These are phyloP conservation scores for Ballota nigra DNA, from an alignment of 257 asterid genomes.

Conservation along the genomic window DNA sequence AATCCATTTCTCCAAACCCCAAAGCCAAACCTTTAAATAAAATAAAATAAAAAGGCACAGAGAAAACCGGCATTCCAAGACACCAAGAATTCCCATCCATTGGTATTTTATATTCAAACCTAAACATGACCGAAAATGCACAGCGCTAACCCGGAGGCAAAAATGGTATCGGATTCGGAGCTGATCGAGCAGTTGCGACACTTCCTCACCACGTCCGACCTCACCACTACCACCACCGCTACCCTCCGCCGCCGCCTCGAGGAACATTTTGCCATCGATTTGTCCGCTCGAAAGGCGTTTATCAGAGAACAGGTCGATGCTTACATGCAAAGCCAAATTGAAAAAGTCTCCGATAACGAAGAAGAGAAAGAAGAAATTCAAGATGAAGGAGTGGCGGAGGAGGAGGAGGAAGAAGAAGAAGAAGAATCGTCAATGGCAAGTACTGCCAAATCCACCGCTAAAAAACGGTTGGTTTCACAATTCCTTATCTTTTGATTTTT, in stretches of 20 bases:
- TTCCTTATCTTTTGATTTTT: not conserved
- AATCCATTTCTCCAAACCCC: conserved; percentile 7
- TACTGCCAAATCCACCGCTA: conserved; percentile 29
- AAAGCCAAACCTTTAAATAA: not conserved
- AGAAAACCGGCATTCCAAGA: conserved; percentile 26
- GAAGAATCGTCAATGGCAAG: conserved; percentile 32
- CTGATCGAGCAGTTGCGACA: conserved; percentile 65
- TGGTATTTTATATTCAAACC: conserved; percentile 34
- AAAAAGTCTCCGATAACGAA: conserved; percentile 35
- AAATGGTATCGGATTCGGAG: conserved; percentile 79
- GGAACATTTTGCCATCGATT: conserved; percentile 80
- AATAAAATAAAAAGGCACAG: not conserved
- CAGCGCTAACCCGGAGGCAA: conserved; percentile 16
- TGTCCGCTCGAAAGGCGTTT: conserved; percentile 67
- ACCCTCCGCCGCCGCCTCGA: conserved; percentile 79
- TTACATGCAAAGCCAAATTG: conserved; percentile 52
- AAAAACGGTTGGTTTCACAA: conserved; percentile 43
- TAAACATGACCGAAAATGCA: conserved; percentile 29
- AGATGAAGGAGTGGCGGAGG: conserved; percentile 30
- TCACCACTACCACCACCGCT: conserved; percentile 63
- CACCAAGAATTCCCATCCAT: conserved; percentile 14
- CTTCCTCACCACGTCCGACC: conserved; percentile 78
- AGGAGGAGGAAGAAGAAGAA: conserved; percentile 31
- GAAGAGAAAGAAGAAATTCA: conserved; percentile 9
- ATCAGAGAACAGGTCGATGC: conserved; percentile 74